Evolutionary conservation across 2,329 filamentous ascomycete genomes (phyloP).

Genomic region (Lecanoromycetidae sp.): DNA sequence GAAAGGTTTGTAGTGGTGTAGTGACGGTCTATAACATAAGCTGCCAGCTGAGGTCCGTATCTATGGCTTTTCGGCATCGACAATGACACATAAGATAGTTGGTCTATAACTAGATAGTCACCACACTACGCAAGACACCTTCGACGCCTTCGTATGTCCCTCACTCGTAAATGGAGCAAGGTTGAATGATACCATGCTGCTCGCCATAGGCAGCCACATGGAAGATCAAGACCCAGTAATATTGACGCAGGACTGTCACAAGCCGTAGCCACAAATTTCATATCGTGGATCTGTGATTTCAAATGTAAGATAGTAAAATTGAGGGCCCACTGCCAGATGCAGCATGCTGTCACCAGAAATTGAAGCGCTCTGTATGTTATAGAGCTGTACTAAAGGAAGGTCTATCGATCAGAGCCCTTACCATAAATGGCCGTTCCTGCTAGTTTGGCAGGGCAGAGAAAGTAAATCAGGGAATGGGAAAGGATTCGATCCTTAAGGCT

Average conservation of each 20-base stretch:
- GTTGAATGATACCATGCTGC: constrained; percentile 71
- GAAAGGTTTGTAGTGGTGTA: too few relatives aligned
- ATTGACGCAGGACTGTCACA: not conserved
- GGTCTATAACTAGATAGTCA: too few relatives aligned
- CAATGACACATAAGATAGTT: not conserved
- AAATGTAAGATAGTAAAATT: not conserved
- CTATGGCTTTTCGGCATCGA: not conserved
- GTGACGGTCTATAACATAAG: not conserved
- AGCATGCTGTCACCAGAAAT: constrained; percentile 11
- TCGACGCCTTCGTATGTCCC: not conserved
- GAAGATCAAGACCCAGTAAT: not conserved
- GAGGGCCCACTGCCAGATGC: constrained; percentile 3
- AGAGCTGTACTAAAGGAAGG: not conserved
- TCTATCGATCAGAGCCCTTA: constrained; percentile 8
- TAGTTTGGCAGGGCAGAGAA: constrained; percentile 10
- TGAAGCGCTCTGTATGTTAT: constrained; percentile 6
- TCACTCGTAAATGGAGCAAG: constrained; percentile 49
- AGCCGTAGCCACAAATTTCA: too few relatives aligned
- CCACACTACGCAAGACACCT: too few relatives aligned
- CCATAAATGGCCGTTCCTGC: constrained; percentile 7
- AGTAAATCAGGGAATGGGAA: constrained; percentile 1
- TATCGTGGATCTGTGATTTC: not conserved
- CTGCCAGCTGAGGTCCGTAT: not conserved
- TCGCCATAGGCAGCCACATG: constrained; percentile 2
- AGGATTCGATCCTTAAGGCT: constrained; percentile 12